Conservation (phyloP, 345 rosid genomes). For the Lenwebbia sp. region DNA sequence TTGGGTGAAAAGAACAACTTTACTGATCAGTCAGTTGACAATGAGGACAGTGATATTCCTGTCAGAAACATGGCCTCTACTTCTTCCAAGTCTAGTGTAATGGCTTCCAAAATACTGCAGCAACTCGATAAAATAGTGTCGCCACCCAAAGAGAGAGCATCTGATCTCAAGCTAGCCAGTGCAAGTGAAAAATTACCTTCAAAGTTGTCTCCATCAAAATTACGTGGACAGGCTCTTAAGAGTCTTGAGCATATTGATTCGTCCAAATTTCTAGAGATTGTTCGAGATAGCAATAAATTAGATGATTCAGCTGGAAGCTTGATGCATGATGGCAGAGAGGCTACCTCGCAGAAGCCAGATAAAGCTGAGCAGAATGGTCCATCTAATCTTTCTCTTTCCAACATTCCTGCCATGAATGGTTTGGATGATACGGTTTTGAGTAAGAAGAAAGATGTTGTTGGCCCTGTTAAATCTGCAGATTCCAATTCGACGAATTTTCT, state of each 20-base stretch:
- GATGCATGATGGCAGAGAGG: conserved; percentile 15
- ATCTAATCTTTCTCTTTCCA: conserved; percentile 6
- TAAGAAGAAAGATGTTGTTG: conserved; percentile 9
- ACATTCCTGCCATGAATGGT: conserved; percentile 15
- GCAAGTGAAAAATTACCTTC: conserved; percentile 60
- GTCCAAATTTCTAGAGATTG: conserved; percentile 31
- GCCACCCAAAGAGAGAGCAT: conserved; percentile 15
- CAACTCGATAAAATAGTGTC: conserved; percentile 53
- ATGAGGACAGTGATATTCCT: conserved; percentile 22
- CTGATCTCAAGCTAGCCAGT: neutral
- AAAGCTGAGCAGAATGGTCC: conserved; percentile 27
- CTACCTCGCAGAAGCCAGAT: conserved; percentile 21
- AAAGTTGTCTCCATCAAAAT: conserved; percentile 67
- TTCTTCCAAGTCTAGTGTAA: conserved; percentile 69
- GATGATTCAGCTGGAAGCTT: conserved; percentile 5
- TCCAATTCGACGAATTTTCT: conserved; percentile 17
- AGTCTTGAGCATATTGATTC: conserved; percentile 63
- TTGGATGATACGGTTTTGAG: conserved; percentile 7
- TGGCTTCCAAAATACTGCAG: conserved; percentile 74
- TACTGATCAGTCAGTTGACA: conserved; percentile 19
- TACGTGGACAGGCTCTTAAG: conserved; percentile 66
- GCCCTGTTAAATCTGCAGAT: conserved; percentile 16
- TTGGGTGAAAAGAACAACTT: conserved; percentile 12
- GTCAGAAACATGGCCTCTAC: conserved; percentile 35
- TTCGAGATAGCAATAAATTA: conserved; percentile 20